Base-by-base conservation (phyloP, 805 yeast species). In the Grigorovia transvaalensis region DNA sequence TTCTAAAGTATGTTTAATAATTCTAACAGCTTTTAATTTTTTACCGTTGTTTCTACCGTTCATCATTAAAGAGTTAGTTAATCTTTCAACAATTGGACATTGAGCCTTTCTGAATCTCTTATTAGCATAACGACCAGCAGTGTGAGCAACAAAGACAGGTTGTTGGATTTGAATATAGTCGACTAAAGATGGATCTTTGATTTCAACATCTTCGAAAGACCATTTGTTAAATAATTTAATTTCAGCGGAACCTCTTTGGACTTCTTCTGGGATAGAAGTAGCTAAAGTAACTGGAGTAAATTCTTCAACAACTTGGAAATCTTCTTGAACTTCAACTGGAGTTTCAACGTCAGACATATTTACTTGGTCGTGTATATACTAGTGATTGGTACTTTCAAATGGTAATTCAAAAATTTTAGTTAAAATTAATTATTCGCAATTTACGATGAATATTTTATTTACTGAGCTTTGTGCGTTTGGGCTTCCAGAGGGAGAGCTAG, bases 41-140 rank as follows among this genome's bases (percentile, higher is more conserved):
- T 93, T 93, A 85, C 99, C 99, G 86, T 95, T 93, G 95, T 93
- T 93, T 84, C 98, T 91, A 82, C 99, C 99, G 86, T 93, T 90
- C 99, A 93, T 93, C 99, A 93, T 93, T 74, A 93, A 82, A 62
- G 99, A 86, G 91, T 93, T 91, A 79, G 98, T 91, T 76, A 93
- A 83, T 84, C 99, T 91, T 85, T 93, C 99, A 68, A 93, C 76
- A 76, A 93, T 85, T 72, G 98, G 98, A 81, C 97, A 90, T 83
- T 93, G 99, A 66, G 98, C 93, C 86, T 93, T 93, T 85, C 98
- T 90, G 87, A 93, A 93, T 80, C 99, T 90, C 88, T 93, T 93
- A 79, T 88, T 76, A 71, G 98, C 98, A 81, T 91, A 93, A 79
- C 96, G 91, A 76, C 99, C 99, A 70, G 99, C 97, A 70, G 98